Evolutionary conservation across 1,284 basidiomycete genomes (phyloP), one percentile per base, ranked within the genome.

Genomic region (Agaricales sp.): DNA sequence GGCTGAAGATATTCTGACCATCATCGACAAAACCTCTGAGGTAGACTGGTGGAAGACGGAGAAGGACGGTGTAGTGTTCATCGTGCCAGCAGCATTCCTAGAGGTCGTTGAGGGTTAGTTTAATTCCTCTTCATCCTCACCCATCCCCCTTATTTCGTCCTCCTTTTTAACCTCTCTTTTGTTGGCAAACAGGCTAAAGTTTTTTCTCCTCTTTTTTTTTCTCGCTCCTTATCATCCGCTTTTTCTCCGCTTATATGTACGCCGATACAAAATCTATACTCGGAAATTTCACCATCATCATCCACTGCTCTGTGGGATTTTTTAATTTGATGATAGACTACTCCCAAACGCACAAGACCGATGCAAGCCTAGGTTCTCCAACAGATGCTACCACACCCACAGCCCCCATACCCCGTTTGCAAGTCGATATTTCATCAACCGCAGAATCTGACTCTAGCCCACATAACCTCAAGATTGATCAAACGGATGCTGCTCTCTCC

Each of bases 41-140:
- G 71, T 70, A 46, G 88, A 91, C 61, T 97, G 93, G 93, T 96
- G 89, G 88, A 95, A 93, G 69, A 85, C 84, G 26, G 92, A 94
- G 67, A 77, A 79, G 61, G 78, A 77, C 50, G 92, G 92, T 26
- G 67, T 82, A 52, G 80, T 94, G 51, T 87, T 87, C 67, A 82
- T 93, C 59, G 90, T 93, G 2, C 93, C 93, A 44, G 89, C 91
- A 38, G 80, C 83, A 16, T 96, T 95, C 62, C 65, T 97, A 62
- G 87, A 94, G 65, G 64, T 86, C 58, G 70, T 73, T 58, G 81
- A 85, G 77, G 89, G 90, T 92, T 83, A 92, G 89, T 92, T 65
- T 54, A 54, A 60, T 59, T 63, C 61, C 54, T 57, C 56, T 55
- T 62, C 62, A n/a, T 18, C 11, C 44, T 8, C 44, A 26, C 44